Percentiles rank a stretch among this genome's conserved stretches.
Conservation (phyloP, 163 green algal species). For the Chlorella variabilis region DNA sequence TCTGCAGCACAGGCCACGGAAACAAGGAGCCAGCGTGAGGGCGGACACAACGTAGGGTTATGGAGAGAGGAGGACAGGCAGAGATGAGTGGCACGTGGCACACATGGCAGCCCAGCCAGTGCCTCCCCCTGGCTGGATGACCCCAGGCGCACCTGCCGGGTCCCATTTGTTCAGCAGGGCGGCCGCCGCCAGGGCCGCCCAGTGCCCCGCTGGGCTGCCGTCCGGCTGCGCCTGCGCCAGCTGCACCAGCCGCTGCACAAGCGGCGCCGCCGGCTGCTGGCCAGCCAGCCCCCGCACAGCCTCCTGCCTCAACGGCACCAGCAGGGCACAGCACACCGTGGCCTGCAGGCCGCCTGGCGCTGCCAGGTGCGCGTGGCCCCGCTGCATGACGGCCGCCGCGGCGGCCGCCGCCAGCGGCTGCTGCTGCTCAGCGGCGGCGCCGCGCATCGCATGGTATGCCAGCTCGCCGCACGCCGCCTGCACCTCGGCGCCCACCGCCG, state of each 20-base stretch:
- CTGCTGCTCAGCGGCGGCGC: neutral
- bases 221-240: neutral
- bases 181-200: neutral
- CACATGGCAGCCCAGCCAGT: too few species aligned
- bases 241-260: slow-evolving; percentile 18
- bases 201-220: neutral
- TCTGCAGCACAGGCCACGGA: neutral
- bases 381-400: neutral
- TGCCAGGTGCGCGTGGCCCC: neutral
- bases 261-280: neutral
- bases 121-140: too few species aligned
- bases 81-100: too few species aligned
- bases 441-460: neutral
- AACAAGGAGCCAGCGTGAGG: neutral
- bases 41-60: neutral
- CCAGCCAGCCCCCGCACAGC: neutral
- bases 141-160: neutral
- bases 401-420: neutral
- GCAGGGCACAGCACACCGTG: slow-evolving; percentile 1
- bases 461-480: slow-evolving; percentile 3
- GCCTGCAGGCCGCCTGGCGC: neutral
- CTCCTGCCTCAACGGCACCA: slow-evolving; percentile 4
- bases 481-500: neutral
- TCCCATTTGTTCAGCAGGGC: slow-evolving; percentile 34
- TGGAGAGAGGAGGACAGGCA: too few species aligned